Base-by-base conservation (phyloP, 768 basidiomycete genomes). In the Russula sp. region DNA sequence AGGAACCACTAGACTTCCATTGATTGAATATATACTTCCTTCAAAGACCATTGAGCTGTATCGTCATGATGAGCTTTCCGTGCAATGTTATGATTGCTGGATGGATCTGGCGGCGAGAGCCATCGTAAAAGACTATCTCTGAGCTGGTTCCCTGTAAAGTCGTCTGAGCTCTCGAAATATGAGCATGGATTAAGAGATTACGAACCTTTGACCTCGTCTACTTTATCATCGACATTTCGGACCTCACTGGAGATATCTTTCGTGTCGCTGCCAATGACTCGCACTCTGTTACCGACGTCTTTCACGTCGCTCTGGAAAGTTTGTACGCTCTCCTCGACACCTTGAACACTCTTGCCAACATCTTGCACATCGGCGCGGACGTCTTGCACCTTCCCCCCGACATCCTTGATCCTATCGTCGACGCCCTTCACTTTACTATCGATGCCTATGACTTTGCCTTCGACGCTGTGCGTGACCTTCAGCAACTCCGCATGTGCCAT, bases 1-100 rank as follows among this genome's bases (percentile, higher is more conserved):
- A 22, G 0, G 57, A 30, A 16, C 20, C 57, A 14, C 22, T 10
- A 3, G 57, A 48, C 10, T 59, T 59, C 44, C 44, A 59, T 9
- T 13, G 9, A 7, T 30, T 30, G 26, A 57, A 57, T 3, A 57
- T 3, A 57, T 26, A 7, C 24, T 5, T 5, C 55, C 40, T 16
- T 24, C 26, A 44, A 57, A 44, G 38, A 44, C 55, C 55, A 57
- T 28, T 57, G 18, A 42, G 55, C 40, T 42, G 55, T 42, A 2
- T 20, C 40, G 1, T 13, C 5, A 5, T 57, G 55, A 20, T 30
- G 46, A 13, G n/a, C 14, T 14, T 26, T n/a, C 2, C 16, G 16
- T 1, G 57, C 57, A 11, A 36, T 49, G 30, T 48, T 49, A 13
- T 59, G 57, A 18, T 59, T 49, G n/a, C 5, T 36, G 0, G 46